Conservation (phyloP, 169 alveolate genomes). For the Babesia divergens region DNA sequence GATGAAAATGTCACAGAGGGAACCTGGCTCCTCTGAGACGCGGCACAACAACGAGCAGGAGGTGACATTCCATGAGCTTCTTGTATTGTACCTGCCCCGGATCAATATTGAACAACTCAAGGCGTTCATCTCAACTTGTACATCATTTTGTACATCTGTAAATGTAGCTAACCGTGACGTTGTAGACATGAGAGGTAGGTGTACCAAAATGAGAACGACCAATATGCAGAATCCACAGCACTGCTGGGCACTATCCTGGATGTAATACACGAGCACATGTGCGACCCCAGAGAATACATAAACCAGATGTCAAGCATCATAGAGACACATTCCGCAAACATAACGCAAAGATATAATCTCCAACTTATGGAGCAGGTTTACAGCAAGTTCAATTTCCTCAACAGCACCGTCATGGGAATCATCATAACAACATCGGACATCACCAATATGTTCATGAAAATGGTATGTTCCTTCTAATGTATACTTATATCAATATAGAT, state of each 20-base stretch:
- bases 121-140: slow-evolving; percentile 20
- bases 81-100: slow-evolving; percentile 48
- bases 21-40: background rate
- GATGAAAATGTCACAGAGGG: background rate
- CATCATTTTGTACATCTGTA: background rate
- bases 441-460: slow-evolving; percentile 34
- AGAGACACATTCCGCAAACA: slow-evolving; percentile 6
- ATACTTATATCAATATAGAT: background rate
- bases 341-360: background rate
- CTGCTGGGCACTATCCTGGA: slow-evolving; percentile 23
- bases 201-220: background rate
- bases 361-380: slow-evolving; percentile 13
- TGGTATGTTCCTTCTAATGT: background rate
- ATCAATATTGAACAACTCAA: slow-evolving; percentile 17
- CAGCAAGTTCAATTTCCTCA: slow-evolving; percentile 31
- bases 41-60: slow-evolving; percentile 12
- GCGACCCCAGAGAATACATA: slow-evolving; percentile 27
- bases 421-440: slow-evolving; percentile 32
- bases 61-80: slow-evolving; percentile 42
- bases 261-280: slow-evolving; percentile 7
- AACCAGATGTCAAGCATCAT: slow-evolving; percentile 3
- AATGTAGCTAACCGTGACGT: background rate
- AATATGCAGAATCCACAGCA: slow-evolving; percentile 1
- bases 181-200: background rate
- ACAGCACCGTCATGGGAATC: slow-evolving; percentile 28